Percentiles rank a stretch among this genome's conserved stretches.
phyloP scores from a whole-genome alignment of 345 rosid genomes.

The Eucalyptus sp. region DNA sequence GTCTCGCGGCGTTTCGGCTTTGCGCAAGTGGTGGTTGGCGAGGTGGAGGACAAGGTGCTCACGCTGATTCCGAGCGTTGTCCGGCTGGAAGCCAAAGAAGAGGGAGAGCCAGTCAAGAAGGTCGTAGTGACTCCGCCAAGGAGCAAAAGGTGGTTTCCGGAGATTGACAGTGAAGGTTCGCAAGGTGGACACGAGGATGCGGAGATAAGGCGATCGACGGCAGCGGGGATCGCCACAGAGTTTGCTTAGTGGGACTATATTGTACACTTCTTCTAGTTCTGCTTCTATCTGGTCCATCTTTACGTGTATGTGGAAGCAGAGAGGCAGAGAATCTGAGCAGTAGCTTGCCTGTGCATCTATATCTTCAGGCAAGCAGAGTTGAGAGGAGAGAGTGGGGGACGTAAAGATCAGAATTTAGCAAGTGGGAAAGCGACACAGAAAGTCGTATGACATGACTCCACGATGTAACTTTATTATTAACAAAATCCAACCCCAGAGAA shows the following conservation, averaged over 20 bases:
- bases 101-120: constrained; percentile 55
- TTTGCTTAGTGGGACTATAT: constrained; percentile 64
- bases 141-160: constrained; percentile 34
- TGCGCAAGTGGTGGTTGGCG: constrained; percentile 77
- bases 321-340: background rate
- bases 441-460: background rate
- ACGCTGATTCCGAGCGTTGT: constrained; percentile 71
- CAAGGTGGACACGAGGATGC: constrained; percentile 53
- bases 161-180: constrained; percentile 30
- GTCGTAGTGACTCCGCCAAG: constrained; percentile 26
- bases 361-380: background rate
- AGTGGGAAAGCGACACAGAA: background rate
- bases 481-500: background rate
- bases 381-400: background rate
- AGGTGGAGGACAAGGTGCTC: constrained; percentile 89
- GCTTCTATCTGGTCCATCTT: background rate
- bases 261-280: constrained; percentile 14
- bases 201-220: constrained; percentile 51
- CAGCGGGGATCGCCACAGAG: constrained; percentile 54
- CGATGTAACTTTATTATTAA: background rate
- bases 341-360: background rate
- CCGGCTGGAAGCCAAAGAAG: constrained; percentile 65
- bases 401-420: accelerated
- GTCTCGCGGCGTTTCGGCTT: constrained; percentile 21
- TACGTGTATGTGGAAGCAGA: background rate